Evolutionary conservation across 768 basidiomycete species (phyloP).

Genomic region (Rhodotorula taiwanensis): DNA sequence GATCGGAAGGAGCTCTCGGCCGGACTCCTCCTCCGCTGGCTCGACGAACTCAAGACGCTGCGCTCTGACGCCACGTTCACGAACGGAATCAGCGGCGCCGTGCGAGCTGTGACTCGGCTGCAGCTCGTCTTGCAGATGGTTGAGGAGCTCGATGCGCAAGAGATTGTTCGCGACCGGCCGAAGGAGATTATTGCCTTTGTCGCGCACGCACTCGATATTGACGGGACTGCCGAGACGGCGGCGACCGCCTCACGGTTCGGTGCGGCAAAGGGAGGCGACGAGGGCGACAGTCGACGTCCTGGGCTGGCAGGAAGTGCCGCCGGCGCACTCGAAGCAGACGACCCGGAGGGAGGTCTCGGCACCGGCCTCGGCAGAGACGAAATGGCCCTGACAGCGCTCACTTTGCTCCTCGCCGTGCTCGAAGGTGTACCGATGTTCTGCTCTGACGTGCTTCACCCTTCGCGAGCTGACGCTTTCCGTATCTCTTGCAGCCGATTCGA

Average conservation of each 20-base stretch:
- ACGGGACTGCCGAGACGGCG: slow-evolving; percentile 9
- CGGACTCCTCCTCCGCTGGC: slow-evolving; percentile 62
- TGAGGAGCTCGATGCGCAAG: slow-evolving; percentile 54
- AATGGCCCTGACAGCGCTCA: slow-evolving; percentile 69
- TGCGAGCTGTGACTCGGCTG: slow-evolving; percentile 60
- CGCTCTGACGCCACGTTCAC: slow-evolving; percentile 3
- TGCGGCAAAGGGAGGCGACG: neutral
- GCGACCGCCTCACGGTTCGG: neutral
- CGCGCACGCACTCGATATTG: slow-evolving; percentile 60
- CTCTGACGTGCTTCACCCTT: too few relatives aligned
- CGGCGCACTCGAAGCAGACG: slow-evolving; percentile 43
- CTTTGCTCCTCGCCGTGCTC: slow-evolving; percentile 71
- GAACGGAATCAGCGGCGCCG: neutral
- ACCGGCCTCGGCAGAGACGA: slow-evolving; percentile 55
- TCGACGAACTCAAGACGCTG: slow-evolving; percentile 61
- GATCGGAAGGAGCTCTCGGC: slow-evolving; percentile 65
- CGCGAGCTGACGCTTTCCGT: neutral
- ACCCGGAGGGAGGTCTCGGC: slow-evolving; percentile 49
- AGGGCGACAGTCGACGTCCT: too few relatives aligned
- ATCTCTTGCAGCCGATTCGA: slow-evolving; percentile 39
- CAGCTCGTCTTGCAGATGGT: slow-evolving; percentile 80
- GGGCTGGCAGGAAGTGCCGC: too few relatives aligned
- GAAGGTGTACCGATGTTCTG: slow-evolving; percentile 57
- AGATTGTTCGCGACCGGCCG: slow-evolving; percentile 57
- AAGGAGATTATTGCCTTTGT: slow-evolving; percentile 74